Conservation (phyloP, 345 rosid genomes). For the Passiflora organensis region DNA sequence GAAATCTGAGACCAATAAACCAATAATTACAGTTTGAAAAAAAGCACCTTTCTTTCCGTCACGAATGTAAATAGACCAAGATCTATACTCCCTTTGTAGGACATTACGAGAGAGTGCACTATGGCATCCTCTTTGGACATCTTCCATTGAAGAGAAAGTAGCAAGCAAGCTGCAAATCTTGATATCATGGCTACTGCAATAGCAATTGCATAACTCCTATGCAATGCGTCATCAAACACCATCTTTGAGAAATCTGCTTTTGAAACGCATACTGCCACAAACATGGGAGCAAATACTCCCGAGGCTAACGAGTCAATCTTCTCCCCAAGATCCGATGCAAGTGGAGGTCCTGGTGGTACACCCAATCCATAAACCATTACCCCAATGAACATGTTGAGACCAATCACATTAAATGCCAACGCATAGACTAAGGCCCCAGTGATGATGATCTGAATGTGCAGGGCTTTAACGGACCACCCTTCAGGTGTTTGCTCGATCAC, state of each 20-base stretch:
- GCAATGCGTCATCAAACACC: too few relatives aligned
- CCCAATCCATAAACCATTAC: conserved; percentile 37
- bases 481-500: conserved; percentile 29
- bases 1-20: not conserved
- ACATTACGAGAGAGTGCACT: conserved; percentile 29
- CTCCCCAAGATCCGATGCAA: conserved; percentile 34
- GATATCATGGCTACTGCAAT: not conserved
- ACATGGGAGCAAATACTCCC: conserved; percentile 27
- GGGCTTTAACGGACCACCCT: conserved; percentile 21
- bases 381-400: conserved; percentile 10
- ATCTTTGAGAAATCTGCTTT: too few relatives aligned
- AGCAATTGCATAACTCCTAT: not conserved
- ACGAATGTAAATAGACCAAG: not conserved
- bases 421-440: conserved; percentile 13
- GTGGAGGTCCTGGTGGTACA: conserved; percentile 39
- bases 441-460: conserved; percentile 12
- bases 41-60: too few relatives aligned
- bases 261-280: too few relatives aligned
- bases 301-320: conserved; percentile 25
- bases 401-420: not conserved
- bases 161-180: conserved; percentile 15
- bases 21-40: too few relatives aligned
- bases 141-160: conserved; percentile 9
- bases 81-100: conserved; percentile 35
- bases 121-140: conserved; percentile 26